A percentile compares a stretch with the other conserved stretches of the same genome.
These are phyloP conservation scores for Sclerotinia borealis DNA, from an alignment of 2,329 filamentous ascomycete genomes.

Conservation along the genomic window DNA sequence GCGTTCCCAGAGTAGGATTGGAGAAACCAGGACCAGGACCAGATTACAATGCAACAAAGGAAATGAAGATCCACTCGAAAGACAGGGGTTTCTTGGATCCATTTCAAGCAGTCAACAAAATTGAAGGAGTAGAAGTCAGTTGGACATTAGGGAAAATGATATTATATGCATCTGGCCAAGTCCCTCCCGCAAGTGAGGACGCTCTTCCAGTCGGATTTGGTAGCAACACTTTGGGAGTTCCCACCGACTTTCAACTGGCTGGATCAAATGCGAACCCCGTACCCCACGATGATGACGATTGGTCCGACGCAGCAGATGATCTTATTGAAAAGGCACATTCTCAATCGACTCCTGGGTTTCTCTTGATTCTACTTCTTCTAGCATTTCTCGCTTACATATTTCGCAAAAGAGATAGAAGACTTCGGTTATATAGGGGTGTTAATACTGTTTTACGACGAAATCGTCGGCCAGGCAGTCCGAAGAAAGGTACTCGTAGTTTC, in stretches of 20 bases:
- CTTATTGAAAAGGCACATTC: conserved; percentile 62
- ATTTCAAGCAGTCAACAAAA: conserved; percentile 90
- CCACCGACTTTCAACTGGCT: conserved; percentile 78
- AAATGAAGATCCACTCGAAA: conserved; percentile 60
- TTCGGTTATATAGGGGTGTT: conserved; percentile 52
- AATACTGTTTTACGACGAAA: conserved; percentile 38
- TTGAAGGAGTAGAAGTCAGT: conserved; percentile 85
- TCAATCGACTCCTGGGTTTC: conserved; percentile 63
- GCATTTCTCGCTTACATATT: conserved; percentile 65
- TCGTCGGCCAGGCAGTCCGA: conserved; percentile 41
- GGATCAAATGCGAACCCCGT: conserved; percentile 44
- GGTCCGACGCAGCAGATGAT: conserved; percentile 46
- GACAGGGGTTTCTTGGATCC: conserved; percentile 72
- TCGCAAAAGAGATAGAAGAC: conserved; percentile 70
- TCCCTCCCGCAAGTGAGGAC: conserved; percentile 57
- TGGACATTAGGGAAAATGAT: conserved; percentile 98
- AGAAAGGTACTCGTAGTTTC: conserved; percentile 43
- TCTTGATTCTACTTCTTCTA: conserved; percentile 72
- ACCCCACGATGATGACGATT: conserved; percentile 46
- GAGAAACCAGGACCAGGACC: conserved; percentile 50
- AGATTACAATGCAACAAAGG: conserved; percentile 66
- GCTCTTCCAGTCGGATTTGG: conserved; percentile 85
- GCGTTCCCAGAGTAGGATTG: conserved; percentile 77
- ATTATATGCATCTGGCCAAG: conserved; percentile 84
- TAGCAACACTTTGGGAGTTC: conserved; percentile 61